phyloP scores from a whole-genome alignment of 495 filamentous ascomycete species.

The Achaetomiella virescens region DNA sequence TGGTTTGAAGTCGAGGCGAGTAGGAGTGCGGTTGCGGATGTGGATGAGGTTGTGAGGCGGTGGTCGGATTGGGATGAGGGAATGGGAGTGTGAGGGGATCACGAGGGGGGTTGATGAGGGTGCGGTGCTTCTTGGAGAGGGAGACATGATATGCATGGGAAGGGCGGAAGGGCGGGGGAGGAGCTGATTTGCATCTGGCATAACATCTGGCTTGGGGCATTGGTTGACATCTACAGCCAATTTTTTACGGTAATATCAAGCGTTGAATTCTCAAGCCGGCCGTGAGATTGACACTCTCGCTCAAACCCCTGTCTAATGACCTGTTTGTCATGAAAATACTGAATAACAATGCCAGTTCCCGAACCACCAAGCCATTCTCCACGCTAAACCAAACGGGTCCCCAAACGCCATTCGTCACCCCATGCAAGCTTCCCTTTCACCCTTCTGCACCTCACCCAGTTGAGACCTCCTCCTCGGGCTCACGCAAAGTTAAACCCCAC shows the following conservation, averaged over 20 bases:
- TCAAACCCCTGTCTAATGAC: too few relatives aligned
- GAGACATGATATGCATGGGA: background rate
- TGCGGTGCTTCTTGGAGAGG: background rate
- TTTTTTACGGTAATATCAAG: background rate
- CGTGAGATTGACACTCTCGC: too few relatives aligned
- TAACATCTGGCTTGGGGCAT: background rate
- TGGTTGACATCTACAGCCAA: background rate
- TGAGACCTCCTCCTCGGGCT: background rate
- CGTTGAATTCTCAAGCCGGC: background rate
- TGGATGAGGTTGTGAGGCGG: slow-evolving; percentile 78
- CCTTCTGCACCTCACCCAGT: background rate
- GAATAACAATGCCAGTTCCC: too few relatives aligned
- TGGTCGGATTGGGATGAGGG: slow-evolving; percentile 76
- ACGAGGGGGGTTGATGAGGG: background rate
- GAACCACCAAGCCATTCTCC: too few relatives aligned
- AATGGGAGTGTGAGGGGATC: slow-evolving; percentile 1
- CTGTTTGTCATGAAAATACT: too few relatives aligned
- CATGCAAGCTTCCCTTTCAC: background rate
- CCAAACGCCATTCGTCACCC: background rate
- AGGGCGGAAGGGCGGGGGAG: too few relatives aligned
- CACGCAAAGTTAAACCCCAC: slow-evolving; percentile 38
- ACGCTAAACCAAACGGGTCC: too few relatives aligned
- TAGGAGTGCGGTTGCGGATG: slow-evolving; percentile 59
- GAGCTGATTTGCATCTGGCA: background rate
- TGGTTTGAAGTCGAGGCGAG: slow-evolving; percentile 91